phyloP scores from a whole-genome alignment of 139 green algal species.

The Coelastrella sp. region DNA sequence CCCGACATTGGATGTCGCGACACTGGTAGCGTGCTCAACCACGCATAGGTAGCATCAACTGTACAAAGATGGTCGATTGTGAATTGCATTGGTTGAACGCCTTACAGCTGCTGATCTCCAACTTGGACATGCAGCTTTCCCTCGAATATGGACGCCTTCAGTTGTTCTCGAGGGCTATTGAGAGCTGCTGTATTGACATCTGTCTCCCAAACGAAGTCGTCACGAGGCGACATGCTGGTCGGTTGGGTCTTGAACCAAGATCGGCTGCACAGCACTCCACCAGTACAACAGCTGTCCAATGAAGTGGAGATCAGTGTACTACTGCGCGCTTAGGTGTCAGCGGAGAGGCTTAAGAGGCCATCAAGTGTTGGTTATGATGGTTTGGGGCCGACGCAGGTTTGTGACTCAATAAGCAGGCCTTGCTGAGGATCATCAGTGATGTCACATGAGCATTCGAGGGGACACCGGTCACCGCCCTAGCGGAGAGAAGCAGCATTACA shows the following conservation, averaged over 20 bases:
- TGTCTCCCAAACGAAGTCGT: conserved; percentile 40
- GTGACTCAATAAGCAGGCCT: neutral
- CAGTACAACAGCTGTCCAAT: neutral
- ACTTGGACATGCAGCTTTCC: conserved; percentile 39
- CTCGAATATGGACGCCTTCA: conserved; percentile 23
- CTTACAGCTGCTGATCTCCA: conserved; percentile 2
- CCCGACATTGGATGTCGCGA: too few species aligned
- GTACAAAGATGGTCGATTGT: too few species aligned
- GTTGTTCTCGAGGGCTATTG: neutral
- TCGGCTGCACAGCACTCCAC: neutral
- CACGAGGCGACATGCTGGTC: conserved; percentile 8
- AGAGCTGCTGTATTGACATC: conserved; percentile 23
- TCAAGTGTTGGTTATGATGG: neutral
- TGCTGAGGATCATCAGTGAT: neutral
- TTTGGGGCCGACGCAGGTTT: neutral
- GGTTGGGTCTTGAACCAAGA: neutral
- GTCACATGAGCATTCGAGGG: too few species aligned
- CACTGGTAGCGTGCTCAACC: too few species aligned
- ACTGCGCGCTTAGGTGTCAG: too few species aligned
- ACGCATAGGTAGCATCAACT: too few species aligned
- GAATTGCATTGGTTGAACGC: too few species aligned
- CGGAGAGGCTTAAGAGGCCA: too few species aligned
- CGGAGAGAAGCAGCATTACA: too few species aligned
- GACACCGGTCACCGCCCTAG: too few species aligned
- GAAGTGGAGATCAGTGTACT: too few species aligned